These are phyloP conservation scores for Cyclanthera cordifolia DNA, from an alignment of 306 rosid species.

Conservation along the genomic window DNA sequence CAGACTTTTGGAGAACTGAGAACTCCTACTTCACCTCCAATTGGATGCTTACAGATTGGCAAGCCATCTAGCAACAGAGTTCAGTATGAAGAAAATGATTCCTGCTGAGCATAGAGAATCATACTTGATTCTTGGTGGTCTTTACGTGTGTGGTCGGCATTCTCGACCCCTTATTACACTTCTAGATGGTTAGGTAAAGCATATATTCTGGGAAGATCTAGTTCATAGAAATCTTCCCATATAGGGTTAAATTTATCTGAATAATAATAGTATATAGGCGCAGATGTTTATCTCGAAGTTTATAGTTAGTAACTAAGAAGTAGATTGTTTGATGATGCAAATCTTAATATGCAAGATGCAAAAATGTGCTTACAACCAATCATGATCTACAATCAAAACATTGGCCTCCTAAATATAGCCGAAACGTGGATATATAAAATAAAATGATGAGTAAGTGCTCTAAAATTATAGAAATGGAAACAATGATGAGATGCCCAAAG, in stretches of 20 bases:
- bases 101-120: slow-evolving; percentile 36
- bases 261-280: background rate
- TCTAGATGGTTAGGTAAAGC: slow-evolving; percentile 29
- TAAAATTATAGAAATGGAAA: background rate
- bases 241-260: slow-evolving; percentile 16
- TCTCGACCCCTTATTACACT: slow-evolving; percentile 40
- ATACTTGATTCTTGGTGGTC: slow-evolving; percentile 21
- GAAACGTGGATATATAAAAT: background rate
- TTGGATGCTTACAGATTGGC: slow-evolving; percentile 64
- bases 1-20: slow-evolving; percentile 67
- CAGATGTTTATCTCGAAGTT: background rate
- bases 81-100: slow-evolving; percentile 59
- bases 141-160: slow-evolving; percentile 40
- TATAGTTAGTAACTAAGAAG: background rate
- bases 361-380: background rate
- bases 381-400: background rate
- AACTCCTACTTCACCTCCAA: slow-evolving; percentile 75
- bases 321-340: background rate
- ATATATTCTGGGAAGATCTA: slow-evolving; percentile 32
- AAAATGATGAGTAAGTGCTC: background rate
- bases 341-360: background rate
- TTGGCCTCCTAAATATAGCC: background rate
- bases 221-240: slow-evolving; percentile 29
- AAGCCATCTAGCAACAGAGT: slow-evolving; percentile 69
- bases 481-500: background rate